A percentile compares a stretch with the other conserved stretches of the same genome.
Conservation (phyloP, 2,329 filamentous ascomycete genomes). For the Diaporthe citri region DNA sequence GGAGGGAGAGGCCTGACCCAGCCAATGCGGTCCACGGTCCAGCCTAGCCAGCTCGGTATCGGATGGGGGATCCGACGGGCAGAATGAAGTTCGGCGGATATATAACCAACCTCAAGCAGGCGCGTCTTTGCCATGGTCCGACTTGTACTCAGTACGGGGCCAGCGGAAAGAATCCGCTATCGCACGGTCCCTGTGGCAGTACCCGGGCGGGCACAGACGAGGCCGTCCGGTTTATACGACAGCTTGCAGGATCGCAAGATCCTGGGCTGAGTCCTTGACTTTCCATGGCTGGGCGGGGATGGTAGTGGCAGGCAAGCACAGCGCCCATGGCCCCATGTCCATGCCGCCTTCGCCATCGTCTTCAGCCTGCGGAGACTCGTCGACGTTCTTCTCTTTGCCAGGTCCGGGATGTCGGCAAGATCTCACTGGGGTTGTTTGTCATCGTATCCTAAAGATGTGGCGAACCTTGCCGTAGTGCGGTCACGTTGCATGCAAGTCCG, state of each 20-base stretch:
- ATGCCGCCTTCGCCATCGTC: neutral
- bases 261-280: neutral
- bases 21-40: neutral
- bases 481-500: neutral
- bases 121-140: neutral
- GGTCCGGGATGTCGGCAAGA: neutral
- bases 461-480: neutral
- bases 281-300: neutral
- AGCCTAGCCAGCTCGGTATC: neutral
- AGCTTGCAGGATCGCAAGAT: neutral
- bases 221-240: neutral
- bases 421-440: neutral
- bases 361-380: neutral
- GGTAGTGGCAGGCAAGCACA: neutral
- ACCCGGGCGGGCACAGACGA: too few relatives aligned
- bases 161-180: neutral
- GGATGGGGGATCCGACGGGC: neutral
- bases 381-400: neutral
- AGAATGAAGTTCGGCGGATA: neutral
- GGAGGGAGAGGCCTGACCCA: neutral
- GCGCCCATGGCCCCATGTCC: neutral
- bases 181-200: neutral
- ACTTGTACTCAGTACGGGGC: too few relatives aligned
- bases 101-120: neutral
- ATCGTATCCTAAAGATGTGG: neutral